These are phyloP conservation scores for Porogramme epimiltina DNA, from an alignment of 1,284 basidiomycete species.

Conservation along the genomic window DNA sequence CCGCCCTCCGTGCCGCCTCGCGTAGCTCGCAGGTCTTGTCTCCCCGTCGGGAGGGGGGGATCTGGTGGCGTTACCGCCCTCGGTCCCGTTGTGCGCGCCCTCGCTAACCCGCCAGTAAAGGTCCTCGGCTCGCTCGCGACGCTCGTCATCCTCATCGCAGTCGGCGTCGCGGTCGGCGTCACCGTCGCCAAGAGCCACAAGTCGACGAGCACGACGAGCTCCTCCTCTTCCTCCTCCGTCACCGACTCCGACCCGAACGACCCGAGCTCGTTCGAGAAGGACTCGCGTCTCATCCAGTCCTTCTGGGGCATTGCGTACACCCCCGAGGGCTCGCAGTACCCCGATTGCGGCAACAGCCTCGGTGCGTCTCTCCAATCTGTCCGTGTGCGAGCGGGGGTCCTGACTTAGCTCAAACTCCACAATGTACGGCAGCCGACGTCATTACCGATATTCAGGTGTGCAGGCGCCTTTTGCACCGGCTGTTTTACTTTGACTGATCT, in stretches of 20 bases:
- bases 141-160: slow-evolving; percentile 45
- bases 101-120: slow-evolving; percentile 31
- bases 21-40: too few relatives aligned
- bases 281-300: slow-evolving; percentile 58
- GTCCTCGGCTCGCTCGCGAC: slow-evolving; percentile 47
- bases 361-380: slow-evolving; percentile 33
- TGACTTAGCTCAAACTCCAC: not conserved
- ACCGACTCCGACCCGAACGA: slow-evolving; percentile 55
- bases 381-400: not conserved
- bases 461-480: not conserved
- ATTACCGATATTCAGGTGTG: slow-evolving; percentile 54
- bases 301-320: slow-evolving; percentile 81
- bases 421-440: slow-evolving; percentile 36
- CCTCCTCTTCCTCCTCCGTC: slow-evolving; percentile 38
- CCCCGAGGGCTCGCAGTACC: slow-evolving; percentile 55
- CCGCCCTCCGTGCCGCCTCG: too few relatives aligned
- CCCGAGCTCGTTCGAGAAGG: slow-evolving; percentile 66
- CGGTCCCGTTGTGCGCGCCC: not conserved
- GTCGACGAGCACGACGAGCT: slow-evolving; percentile 24
- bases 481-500: slow-evolving; percentile 3
- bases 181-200: slow-evolving; percentile 46
- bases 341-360: slow-evolving; percentile 50
- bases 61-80: not conserved
- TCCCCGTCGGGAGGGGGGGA: too few relatives aligned
- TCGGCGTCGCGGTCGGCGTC: slow-evolving; percentile 57